Evolutionary conservation across 768 basidiomycete genomes (phyloP).

Genomic region (Suillus hirtellus): DNA sequence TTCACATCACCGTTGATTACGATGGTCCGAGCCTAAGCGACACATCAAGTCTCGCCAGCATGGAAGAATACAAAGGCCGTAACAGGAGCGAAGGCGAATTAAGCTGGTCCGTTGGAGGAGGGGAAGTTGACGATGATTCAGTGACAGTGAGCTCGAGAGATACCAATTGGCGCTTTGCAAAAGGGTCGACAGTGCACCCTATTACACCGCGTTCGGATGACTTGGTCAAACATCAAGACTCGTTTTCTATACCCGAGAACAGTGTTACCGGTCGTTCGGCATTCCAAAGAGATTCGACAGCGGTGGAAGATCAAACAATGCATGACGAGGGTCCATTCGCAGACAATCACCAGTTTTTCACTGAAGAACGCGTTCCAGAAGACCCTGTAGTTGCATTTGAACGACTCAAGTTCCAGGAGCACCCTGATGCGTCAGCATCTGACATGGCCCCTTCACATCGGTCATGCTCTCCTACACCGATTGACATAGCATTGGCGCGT

Average conservation of each 20-base stretch:
- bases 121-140: constrained; percentile 67
- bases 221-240: constrained; percentile 3
- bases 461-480: constrained; percentile 42
- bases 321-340: constrained; percentile 28
- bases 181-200: constrained; percentile 9
- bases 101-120: constrained; percentile 40
- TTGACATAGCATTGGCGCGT: constrained; percentile 39
- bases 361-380: constrained; percentile 35
- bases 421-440: constrained; percentile 16
- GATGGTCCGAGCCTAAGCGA: constrained; percentile 92
- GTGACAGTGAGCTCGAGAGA: constrained; percentile 77
- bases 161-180: constrained; percentile 29
- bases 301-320: constrained; percentile 3
- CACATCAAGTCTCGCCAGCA: constrained; percentile 76
- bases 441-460: constrained; percentile 30
- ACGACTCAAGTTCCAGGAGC: constrained; percentile 53
- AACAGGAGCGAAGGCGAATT: constrained; percentile 55
- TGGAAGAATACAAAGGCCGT: constrained; percentile 67
- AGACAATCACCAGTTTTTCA: constrained; percentile 29
- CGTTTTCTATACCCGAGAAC: constrained; percentile 14
- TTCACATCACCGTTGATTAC: constrained; percentile 82
- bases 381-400: constrained; percentile 55
- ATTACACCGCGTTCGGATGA: constrained; percentile 1
- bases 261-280: not conserved
- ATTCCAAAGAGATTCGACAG: not conserved